These are phyloP conservation scores for Aspergillus indologenus DNA, from an alignment of 495 filamentous ascomycete species.

Conservation along the genomic window DNA sequence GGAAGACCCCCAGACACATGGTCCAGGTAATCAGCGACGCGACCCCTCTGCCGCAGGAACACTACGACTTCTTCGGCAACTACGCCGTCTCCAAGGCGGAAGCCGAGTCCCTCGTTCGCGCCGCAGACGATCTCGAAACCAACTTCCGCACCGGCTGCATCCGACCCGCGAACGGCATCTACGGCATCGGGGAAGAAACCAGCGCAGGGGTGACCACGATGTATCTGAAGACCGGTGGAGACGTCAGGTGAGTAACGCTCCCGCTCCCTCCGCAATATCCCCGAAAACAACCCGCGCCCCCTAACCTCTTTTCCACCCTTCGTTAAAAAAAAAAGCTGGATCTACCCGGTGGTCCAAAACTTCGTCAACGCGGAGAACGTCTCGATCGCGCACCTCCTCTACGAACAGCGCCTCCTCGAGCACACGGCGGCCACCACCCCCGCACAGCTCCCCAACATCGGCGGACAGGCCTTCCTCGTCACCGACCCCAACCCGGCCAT, in stretches of 20 bases:
- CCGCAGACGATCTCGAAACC: slow-evolving; percentile 35
- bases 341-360: slow-evolving; percentile 46
- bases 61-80: slow-evolving; percentile 52
- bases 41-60: slow-evolving; percentile 39
- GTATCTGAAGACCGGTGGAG: slow-evolving; percentile 29
- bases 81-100: slow-evolving; percentile 54
- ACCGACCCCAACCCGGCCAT: slow-evolving; percentile 39
- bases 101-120: slow-evolving; percentile 50
- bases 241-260: slow-evolving; percentile 35
- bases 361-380: slow-evolving; percentile 58
- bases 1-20: slow-evolving; percentile 32
- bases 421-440: slow-evolving; percentile 40
- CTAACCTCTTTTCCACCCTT: no score
- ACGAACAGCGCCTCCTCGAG: slow-evolving; percentile 52
- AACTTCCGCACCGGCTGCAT: slow-evolving; percentile 56
- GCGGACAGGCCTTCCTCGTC: slow-evolving; percentile 38
- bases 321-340: slow-evolving; percentile 42
- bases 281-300: slow-evolving; percentile 14
- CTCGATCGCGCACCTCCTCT: slow-evolving; percentile 56
- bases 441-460: slow-evolving; percentile 38
- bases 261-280: background rate
- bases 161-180: slow-evolving; percentile 57
- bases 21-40: slow-evolving; percentile 49
- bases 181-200: slow-evolving; percentile 53
- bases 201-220: slow-evolving; percentile 41